Base-by-base conservation (phyloP, 1,284 basidiomycete genomes). In the Microstroma glucosiphilum region DNA sequence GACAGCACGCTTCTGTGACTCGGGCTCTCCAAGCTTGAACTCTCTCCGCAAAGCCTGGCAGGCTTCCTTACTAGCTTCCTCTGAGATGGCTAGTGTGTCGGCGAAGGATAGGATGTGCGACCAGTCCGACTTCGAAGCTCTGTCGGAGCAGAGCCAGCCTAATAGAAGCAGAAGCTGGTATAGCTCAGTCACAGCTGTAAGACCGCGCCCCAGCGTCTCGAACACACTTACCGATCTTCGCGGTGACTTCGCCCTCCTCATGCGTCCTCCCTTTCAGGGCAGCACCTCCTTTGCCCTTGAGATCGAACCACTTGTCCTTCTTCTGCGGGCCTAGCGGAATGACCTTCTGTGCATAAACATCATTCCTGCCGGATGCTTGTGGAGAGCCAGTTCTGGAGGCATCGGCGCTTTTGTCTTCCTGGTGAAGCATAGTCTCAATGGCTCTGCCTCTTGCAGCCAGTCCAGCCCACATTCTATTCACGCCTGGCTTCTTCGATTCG, bases 61-160 rank as follows among this genome's bases (percentile, higher is more conserved):
- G n/a, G 73, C 75, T 54, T 77, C 75, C 48, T 73, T 76, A 49
- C 67, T 64, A 6, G 72, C 68, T 6, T 66, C 67, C 15, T 72
- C 71, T 15, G 73, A 75, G 6, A 64, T 69, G 56, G 56, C 58
- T 9, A 75, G 54, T 11, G 67, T 23, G 26, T 70, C 63, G 46
- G 65, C 58, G 9, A 75, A 61, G 3, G 60, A 56, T 30, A 68
- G 37, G 15, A 75, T 60, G 40, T 67, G 58, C 61, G 66, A 65
- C 70, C 71, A 72, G 48, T 73, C 71, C 9, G 61, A 58, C 8
- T 65, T 58, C 12, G 60, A 40, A 12, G 46, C 40, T 6, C 68
- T 65, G 30, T 58, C 58, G 23, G 63, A 63, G 56, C 67, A 63
- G 21, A 75, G 60, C 66, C 65, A 71, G 46, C 65, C 71, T 58